These are phyloP conservation scores for Entelexis paramagnoliae DNA, from an alignment of 1,139 yeast genomes.

Conservation along the genomic window DNA sequence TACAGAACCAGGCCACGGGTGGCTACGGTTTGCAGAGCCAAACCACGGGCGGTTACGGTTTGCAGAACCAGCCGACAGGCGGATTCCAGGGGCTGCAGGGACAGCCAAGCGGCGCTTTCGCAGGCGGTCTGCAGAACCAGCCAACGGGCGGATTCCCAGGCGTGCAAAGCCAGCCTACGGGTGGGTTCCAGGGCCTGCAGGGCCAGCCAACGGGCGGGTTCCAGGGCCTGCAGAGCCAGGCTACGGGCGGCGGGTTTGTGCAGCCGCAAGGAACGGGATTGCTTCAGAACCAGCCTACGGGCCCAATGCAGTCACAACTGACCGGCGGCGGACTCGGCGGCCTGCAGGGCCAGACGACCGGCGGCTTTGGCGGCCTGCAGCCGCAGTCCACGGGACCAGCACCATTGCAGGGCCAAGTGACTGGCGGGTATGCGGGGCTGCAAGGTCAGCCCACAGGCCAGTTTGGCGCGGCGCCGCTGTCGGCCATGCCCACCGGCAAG, in stretches of 20 bases:
- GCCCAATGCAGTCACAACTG: constrained; percentile 15
- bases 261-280: constrained; percentile 22
- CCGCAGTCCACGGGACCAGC: constrained; percentile 28
- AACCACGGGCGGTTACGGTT: constrained; percentile 42
- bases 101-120: constrained; percentile 35
- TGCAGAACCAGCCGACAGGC: constrained; percentile 32
- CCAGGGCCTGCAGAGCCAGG: constrained; percentile 16
- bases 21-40: constrained; percentile 27
- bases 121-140: constrained; percentile 31
- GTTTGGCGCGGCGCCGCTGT: constrained; percentile 24
- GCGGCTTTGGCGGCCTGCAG: constrained; percentile 23
- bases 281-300: constrained; percentile 33
- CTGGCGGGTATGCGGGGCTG: constrained; percentile 27
- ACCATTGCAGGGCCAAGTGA: too few species aligned
- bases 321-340: neutral
- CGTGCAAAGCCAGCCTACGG: constrained; percentile 13
- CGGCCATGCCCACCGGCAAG: constrained; percentile 45
- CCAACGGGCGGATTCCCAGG: constrained; percentile 28
- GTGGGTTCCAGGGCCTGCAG: constrained; percentile 24
- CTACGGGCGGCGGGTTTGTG: constrained; percentile 26
- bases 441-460: constrained; percentile 21
- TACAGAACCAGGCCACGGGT: constrained; percentile 34
- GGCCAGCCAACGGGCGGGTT: constrained; percentile 34
- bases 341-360: constrained; percentile 28
- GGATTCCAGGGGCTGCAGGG: constrained; percentile 31